Evolutionary conservation across 2,329 filamentous ascomycete species (phyloP), one percentile per base, ranked within the genome.

Genomic region (Keithomyces neogunnii): DNA sequence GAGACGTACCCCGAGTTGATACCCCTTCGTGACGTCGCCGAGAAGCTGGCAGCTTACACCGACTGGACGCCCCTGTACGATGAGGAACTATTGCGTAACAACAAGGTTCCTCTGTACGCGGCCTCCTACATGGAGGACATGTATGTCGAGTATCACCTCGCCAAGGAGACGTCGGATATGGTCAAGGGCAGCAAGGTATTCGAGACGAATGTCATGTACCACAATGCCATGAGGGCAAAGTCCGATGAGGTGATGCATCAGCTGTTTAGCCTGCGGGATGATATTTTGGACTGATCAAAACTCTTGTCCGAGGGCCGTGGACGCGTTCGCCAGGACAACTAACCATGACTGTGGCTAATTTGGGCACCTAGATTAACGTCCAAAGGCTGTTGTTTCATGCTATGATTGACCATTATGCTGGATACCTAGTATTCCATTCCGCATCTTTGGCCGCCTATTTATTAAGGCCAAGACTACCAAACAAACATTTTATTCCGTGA

Each of bases 71-170:
- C 73, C 0, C 74, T 96, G 4, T 96, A 96, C 65, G 81, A 95
- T 61, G 73, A 81, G 55, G 78, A 80, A 49, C 85, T 88, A 66
- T 73, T 96, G 46, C 77, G 76, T 19, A 79, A 76, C 60, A 96
- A 96, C 61, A 75, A 84, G 53, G 88, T 96, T 0, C 91, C 92
- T 0, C 82, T 95, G 0, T 96, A 93, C 62, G 86, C 90, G 1
- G 89, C 88, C 1, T 86, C 82, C 2, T 97, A 87, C 59, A 66
- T 89, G 4, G 86, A 96, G 56, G 90, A 96, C 64, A 93, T 96
- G 88, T 96, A 95, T 62, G 91, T 97, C 32, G 87, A 95, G 62
- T 87, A 81, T 58, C 81, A 81, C 5, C 71, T 90, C 50, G 86
- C 88, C 7, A 77, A 80, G 59, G 81, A 86, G 59, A 95, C 89